Percentiles rank a stretch among this genome's conserved stretches.
Evolutionary conservation across 148 eudicot genomes (phyloP).

Genomic region (Amaranthus palmeri): DNA sequence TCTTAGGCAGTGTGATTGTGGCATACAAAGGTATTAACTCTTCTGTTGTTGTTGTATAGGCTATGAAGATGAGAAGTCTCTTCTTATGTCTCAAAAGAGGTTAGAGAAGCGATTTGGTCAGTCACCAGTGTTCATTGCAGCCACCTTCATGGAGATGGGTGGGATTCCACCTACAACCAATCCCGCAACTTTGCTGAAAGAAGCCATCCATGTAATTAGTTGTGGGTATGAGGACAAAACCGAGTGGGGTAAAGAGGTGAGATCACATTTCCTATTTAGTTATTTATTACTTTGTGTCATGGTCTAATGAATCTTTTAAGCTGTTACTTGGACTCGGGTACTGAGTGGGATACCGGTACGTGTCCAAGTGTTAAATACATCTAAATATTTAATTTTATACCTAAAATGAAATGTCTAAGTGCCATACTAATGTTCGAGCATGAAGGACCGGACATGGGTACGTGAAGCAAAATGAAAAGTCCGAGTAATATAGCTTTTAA

Average conservation of each 20-base stretch:
- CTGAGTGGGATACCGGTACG: too few species aligned
- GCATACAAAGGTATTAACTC: conserved; percentile 1
- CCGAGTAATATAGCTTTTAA: too few species aligned
- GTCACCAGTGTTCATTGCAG: conserved; percentile 92
- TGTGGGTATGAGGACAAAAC: conserved; percentile 94
- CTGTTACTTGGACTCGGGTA: too few species aligned
- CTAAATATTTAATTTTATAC: too few species aligned
- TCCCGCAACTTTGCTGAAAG: conserved; percentile 77
- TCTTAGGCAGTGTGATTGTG: background rate
- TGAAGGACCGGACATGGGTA: too few species aligned
- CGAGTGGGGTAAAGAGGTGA: conserved; percentile 99
- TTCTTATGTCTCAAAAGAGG: conserved; percentile 92
- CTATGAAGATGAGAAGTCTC: conserved; percentile 89
- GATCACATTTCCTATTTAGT: background rate
- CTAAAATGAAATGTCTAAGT: too few species aligned
- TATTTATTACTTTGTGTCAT: too few species aligned
- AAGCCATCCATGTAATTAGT: conserved; percentile 97
- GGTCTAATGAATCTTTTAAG: too few species aligned
- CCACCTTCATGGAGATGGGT: conserved; percentile 89
- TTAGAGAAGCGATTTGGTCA: conserved; percentile 98
- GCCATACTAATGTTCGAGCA: too few species aligned
- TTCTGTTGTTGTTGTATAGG: conserved; percentile 37
- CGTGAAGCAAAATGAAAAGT: too few species aligned
- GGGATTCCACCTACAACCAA: conserved; percentile 91
- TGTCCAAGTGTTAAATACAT: too few species aligned